A percentile compares a stretch with the other conserved stretches of the same genome.
Conservation (phyloP, 495 filamentous ascomycete species). For the Bacidia gigantensis region DNA sequence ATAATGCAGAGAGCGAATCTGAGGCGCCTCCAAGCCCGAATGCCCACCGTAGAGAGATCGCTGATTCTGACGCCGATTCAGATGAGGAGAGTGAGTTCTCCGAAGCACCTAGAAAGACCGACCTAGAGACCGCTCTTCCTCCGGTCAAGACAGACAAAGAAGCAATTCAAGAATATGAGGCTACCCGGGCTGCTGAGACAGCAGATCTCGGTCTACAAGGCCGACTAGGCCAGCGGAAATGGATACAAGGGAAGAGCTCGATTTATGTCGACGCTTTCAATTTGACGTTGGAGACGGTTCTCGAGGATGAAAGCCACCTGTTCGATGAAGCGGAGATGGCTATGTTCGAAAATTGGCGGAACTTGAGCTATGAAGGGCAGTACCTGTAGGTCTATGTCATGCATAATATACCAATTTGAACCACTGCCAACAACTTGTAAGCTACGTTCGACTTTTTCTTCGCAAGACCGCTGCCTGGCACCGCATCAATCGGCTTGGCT, state of each 20-base stretch:
- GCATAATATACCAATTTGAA: neutral
- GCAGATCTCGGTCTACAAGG: slow-evolving; percentile 27
- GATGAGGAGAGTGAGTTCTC: slow-evolving; percentile 25
- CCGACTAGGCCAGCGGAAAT: slow-evolving; percentile 40
- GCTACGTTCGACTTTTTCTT: slow-evolving; percentile 86
- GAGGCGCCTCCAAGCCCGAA: neutral
- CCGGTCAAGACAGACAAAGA: slow-evolving; percentile 50
- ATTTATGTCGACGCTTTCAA: slow-evolving; percentile 98
- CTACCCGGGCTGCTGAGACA: slow-evolving; percentile 32
- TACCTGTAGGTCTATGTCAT: slow-evolving; percentile 52
- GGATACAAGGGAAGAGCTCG: slow-evolving; percentile 57
- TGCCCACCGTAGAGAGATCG: slow-evolving; percentile 16
- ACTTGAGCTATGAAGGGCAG: slow-evolving; percentile 71
- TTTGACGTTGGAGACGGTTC: slow-evolving; percentile 75
- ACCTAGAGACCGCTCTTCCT: slow-evolving; percentile 66
- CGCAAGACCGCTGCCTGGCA: slow-evolving; percentile 94
- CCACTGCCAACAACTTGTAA: slow-evolving; percentile 18
- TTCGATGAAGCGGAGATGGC: slow-evolving; percentile 69
- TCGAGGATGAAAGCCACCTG: slow-evolving; percentile 78
- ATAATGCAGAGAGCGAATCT: slow-evolving; percentile 10
- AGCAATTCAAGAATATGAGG: slow-evolving; percentile 72
- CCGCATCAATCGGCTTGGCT: slow-evolving; percentile 60
- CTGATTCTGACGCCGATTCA: slow-evolving; percentile 25
- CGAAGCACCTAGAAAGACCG: slow-evolving; percentile 39
- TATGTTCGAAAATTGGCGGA: slow-evolving; percentile 65